Conservation (phyloP, 352 stramenopile genomes). For the Pythium aquatile region DNA sequence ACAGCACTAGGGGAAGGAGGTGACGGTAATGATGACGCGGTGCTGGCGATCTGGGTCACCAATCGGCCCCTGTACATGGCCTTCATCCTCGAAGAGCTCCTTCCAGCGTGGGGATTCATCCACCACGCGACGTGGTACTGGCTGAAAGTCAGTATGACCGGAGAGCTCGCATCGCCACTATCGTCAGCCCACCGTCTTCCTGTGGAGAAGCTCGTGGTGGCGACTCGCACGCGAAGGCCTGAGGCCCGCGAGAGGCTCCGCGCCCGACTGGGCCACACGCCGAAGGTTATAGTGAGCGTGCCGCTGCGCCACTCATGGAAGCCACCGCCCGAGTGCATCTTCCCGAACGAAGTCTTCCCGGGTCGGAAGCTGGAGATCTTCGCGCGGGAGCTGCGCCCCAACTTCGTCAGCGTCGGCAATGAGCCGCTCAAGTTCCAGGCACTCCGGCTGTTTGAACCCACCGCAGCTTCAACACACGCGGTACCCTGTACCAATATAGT, state of each 20-base stretch:
- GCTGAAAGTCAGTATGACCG: slow-evolving; percentile 62
- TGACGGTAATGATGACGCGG: slow-evolving; percentile 34
- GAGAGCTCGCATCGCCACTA: slow-evolving; percentile 59
- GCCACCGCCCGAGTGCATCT: slow-evolving; percentile 60
- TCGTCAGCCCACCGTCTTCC: slow-evolving; percentile 61
- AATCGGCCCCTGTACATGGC: slow-evolving; percentile 56
- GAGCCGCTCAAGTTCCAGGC: slow-evolving; percentile 40
- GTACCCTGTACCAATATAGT: slow-evolving; percentile 15
- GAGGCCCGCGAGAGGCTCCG: slow-evolving; percentile 21
- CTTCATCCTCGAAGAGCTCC: slow-evolving; percentile 55
- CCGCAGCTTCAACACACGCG: slow-evolving; percentile 17
- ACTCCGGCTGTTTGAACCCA: slow-evolving; percentile 5
- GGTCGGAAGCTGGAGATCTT: slow-evolving; percentile 56
- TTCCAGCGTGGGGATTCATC: slow-evolving; percentile 60
- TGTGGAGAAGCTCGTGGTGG: slow-evolving; percentile 65
- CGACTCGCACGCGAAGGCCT: slow-evolving; percentile 34
- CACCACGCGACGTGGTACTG: slow-evolving; percentile 69
- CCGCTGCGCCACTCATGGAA: slow-evolving; percentile 80
- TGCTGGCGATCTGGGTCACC: slow-evolving; percentile 76
- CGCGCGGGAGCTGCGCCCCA: slow-evolving; percentile 56
- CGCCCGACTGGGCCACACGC: slow-evolving; percentile 30
- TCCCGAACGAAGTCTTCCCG: slow-evolving; percentile 21
- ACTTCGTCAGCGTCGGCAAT: slow-evolving; percentile 65
- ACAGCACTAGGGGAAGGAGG: slow-evolving; percentile 21
- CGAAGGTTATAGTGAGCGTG: slow-evolving; percentile 57